Evolutionary conservation across 768 basidiomycete genomes (phyloP).

Genomic region (Russula vinacea): DNA sequence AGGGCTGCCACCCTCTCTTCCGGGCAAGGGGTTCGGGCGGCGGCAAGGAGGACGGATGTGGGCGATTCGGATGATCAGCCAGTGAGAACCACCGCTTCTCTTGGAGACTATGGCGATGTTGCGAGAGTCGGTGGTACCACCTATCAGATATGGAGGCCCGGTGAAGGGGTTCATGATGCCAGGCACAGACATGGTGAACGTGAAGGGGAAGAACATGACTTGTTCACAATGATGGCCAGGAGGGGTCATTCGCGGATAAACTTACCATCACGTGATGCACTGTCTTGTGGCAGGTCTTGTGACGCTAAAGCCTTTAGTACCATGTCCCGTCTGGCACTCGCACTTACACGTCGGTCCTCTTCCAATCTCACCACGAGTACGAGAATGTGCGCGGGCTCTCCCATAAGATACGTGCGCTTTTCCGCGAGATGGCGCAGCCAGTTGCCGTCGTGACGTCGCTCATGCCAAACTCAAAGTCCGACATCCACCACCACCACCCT

Average conservation of each 20-base stretch:
- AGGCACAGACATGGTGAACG: conserved; percentile 64
- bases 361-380: not conserved
- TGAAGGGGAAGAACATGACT: conserved; percentile 62
- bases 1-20: conserved; percentile 75
- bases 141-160: conserved; percentile 23
- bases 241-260: not conserved
- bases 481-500: not conserved
- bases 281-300: too few relatives aligned
- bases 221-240: not conserved
- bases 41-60: conserved; percentile 39
- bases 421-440: conserved; percentile 78
- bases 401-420: conserved; percentile 48
- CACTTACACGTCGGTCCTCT: not conserved
- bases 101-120: conserved; percentile 31
- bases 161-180: conserved; percentile 65
- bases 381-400: conserved; percentile 3
- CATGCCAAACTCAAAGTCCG: conserved; percentile 42
- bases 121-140: conserved; percentile 26
- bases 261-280: conserved; percentile 11
- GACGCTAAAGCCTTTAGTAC: too few relatives aligned
- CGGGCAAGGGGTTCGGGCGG: conserved; percentile 45
- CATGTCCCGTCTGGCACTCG: not conserved
- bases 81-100: conserved; percentile 29
- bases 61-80: conserved; percentile 16
- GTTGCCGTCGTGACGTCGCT: conserved; percentile 81